Percentiles rank a stretch among this genome's conserved stretches.
Conservation (phyloP, 2,329 filamentous ascomycete species). For the Neodidymelliopsis sp. region DNA sequence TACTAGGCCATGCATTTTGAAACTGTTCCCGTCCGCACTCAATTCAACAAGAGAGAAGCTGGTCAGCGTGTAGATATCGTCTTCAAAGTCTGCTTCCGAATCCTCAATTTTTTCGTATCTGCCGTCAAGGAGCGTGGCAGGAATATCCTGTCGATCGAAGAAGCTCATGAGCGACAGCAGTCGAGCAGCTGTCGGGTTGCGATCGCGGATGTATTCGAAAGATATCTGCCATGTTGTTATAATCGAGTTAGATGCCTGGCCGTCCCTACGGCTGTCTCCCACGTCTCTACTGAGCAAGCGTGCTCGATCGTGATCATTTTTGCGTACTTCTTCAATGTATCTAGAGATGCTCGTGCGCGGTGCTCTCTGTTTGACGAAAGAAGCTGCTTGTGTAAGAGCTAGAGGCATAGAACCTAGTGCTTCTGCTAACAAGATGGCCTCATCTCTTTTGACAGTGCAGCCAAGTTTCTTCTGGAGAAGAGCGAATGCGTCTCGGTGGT, state of each 20-base stretch:
- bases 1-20: slow-evolving; percentile 32
- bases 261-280: slow-evolving; percentile 4
- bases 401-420: slow-evolving; percentile 17
- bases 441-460: neutral
- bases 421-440: neutral
- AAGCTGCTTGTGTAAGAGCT: slow-evolving; percentile 13
- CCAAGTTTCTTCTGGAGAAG: slow-evolving; percentile 20
- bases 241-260: slow-evolving; percentile 27
- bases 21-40: slow-evolving; percentile 4
- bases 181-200: slow-evolving; percentile 45
- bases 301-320: neutral
- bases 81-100: slow-evolving; percentile 21
- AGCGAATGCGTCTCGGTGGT: slow-evolving; percentile 1
- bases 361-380: slow-evolving; percentile 2
- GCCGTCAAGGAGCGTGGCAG: slow-evolving; percentile 28
- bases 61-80: slow-evolving; percentile 23
- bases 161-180: slow-evolving; percentile 51
- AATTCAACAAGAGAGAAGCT: slow-evolving; percentile 24
- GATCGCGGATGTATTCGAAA: slow-evolving; percentile 46
- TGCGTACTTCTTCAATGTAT: neutral
- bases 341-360: slow-evolving; percentile 7
- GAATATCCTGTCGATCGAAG: slow-evolving; percentile 27
- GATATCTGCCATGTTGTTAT: slow-evolving; percentile 48
- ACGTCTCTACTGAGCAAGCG: neutral
- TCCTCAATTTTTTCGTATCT: slow-evolving; percentile 14